Evolutionary conservation across 139 green algal species (phyloP), one percentile per base, ranked within the genome.

Genomic region (Zygnema circumcarinatum): DNA sequence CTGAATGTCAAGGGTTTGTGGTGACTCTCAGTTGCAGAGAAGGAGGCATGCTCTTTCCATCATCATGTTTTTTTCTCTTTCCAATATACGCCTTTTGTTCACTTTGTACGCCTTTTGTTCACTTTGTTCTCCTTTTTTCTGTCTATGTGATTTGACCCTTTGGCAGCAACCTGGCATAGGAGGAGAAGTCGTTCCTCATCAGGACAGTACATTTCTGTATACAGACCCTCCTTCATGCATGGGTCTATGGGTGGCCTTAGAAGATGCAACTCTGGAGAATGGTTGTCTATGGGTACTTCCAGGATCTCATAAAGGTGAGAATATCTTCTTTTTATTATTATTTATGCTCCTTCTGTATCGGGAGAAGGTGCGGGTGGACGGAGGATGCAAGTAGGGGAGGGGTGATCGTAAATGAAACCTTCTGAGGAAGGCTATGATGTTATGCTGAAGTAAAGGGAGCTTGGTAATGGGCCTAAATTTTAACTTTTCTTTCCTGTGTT

Each of bases 171-270:
- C 96, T 0, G 88, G 84, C 33, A 98, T 98, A 42, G 96, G 96
- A 0, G 96, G 96, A 0, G 95, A 98, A 90, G 96, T 98, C 74
- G 90, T 96, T 47, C 87, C 93, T 16, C 94, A 97, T 78, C 96
- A 99, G 89, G 97, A 99, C 93, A 93, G 74, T 83, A 93, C 94
- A 1, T 99, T 99, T 90, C 92, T 99, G 36, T 93, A 94, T 89
- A 99, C 97, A 1, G 76, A 95, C 7, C 97, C 97, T 2, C 90
- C 93, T 2, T 95, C 93, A 16, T 95, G 93, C 52, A 74, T 96
- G 2, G 97, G 97, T 16, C 78, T 98, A 31, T 99, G 97, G 97
- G 89, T 98, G 83, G 97, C 97, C 0, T 75, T 99, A 29, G 96
- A 99, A 89, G 95, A 99, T 75, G 94, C 95, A 2, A 97, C 90